Conservation (phyloP, 2,329 filamentous ascomycete genomes). For the Scolecobasidium constrictum region DNA sequence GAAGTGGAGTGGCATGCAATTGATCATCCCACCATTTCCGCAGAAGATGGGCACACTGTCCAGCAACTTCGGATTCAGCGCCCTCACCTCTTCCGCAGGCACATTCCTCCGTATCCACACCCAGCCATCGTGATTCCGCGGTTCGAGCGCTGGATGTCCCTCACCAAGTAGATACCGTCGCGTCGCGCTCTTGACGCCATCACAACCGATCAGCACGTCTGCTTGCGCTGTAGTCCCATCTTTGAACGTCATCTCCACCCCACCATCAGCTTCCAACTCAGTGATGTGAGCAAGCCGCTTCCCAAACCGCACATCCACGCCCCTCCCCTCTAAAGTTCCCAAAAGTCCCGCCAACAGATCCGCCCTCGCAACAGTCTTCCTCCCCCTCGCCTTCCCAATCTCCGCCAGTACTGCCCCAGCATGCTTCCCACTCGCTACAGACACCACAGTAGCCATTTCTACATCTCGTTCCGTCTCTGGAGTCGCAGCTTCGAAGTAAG, state of each 20-base stretch:
- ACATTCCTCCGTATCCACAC: too few relatives aligned
- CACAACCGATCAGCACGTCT: conserved; percentile 34
- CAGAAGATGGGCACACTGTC: conserved; percentile 23
- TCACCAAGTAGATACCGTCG: background rate
- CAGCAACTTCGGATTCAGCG: conserved; percentile 28
- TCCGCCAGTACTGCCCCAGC: conserved; percentile 25
- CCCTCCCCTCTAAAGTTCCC: conserved; percentile 21
- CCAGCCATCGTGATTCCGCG: conserved; percentile 24
- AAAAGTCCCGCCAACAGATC: conserved; percentile 26
- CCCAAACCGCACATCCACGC: conserved; percentile 20
- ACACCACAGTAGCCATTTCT: background rate
- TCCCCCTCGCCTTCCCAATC: conserved; percentile 20
- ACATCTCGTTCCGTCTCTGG: background rate
- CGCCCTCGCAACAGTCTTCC: conserved; percentile 23
- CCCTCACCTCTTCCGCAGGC: too few relatives aligned
- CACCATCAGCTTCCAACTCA: conserved; percentile 7
- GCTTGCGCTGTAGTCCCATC: conserved; percentile 32
- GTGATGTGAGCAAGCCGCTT: conserved; percentile 21
- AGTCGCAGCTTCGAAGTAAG: background rate
- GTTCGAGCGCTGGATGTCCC: background rate
- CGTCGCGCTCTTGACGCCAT: conserved; percentile 30
- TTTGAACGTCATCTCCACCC: conserved; percentile 26
- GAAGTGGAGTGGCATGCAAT: too few relatives aligned
- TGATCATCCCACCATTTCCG: too few relatives aligned
- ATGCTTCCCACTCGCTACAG: conserved; percentile 24